Base-by-base conservation (phyloP, 139 green algal genomes). In the Astrephomene gubernaculifera region DNA sequence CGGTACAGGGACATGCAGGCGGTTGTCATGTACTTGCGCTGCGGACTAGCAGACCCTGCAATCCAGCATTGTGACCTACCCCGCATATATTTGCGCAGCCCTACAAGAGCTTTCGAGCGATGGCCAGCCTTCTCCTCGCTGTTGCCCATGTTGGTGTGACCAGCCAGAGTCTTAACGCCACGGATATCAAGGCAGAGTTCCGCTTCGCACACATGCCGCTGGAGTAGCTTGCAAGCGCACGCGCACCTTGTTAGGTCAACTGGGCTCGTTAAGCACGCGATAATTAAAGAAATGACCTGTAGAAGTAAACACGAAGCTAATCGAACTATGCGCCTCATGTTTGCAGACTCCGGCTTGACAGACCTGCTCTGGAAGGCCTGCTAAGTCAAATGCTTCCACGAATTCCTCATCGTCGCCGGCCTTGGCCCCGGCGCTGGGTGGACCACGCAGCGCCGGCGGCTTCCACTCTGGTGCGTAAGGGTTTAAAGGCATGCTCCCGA, bases 61-160 rank as follows among this genome's bases (percentile, higher is more conserved):
- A n/a, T n/a, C n/a, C n/a, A 67, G 21, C 60, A 12, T 12, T n/a
- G 60, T 29, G 19, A 31, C 60, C 22, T 54, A 92, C 88, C 81
- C 85, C 74, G 88, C 80, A 88, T 88, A 45, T 88, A 88, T 36
- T 85, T 89, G 27, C 41, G 22, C 4, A 92, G 39, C 2, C 78
- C 45, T 5, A 44, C 12, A 9, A 88, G 31, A 8, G 87, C 25
- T 31, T 78, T 33, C 3, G 39, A 10, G 0, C 63, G 57, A 24
- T 78, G 67, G 1, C 4, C 52, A 2, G 33, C 38, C 19, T 69
- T 39, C 27, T 52, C 35, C 5, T 52, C 43, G 10, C 25, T 75
- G 36, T 54, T 76, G 25, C 14, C 27, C 6, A 43, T 39, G 36
- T 43, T 81, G 29, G 8, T 24, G 24, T 14, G 65, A 45, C 65